phyloP scores from a whole-genome alignment of 768 basidiomycete genomes.

The Tylopilus felleus region DNA sequence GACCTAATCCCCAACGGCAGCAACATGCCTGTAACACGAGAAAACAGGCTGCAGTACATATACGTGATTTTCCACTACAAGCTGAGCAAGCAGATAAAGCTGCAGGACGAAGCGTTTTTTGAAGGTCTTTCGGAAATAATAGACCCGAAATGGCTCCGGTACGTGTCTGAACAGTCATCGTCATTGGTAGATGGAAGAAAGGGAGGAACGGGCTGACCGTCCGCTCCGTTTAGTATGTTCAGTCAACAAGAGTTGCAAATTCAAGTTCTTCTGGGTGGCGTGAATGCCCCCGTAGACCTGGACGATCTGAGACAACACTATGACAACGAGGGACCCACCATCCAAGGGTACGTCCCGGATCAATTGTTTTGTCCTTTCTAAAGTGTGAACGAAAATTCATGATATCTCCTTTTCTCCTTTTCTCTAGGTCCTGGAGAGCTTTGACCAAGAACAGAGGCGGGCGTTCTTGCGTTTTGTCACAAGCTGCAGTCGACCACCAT shows the following conservation, averaged over 20 bases:
- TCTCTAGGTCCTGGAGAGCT: conserved; percentile 65
- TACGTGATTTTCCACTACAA: conserved; percentile 85
- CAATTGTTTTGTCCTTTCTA: neutral
- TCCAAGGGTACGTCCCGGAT: conserved; percentile 48
- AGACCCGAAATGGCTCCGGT: conserved; percentile 85
- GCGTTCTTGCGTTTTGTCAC: conserved; percentile 88
- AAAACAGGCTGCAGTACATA: conserved; percentile 89
- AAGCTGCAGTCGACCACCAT: conserved; percentile 83
- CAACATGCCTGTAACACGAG: conserved; percentile 79
- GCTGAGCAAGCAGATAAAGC: conserved; percentile 83
- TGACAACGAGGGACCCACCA: conserved; percentile 65
- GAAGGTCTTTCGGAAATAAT: conserved; percentile 91
- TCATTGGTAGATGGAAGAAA: neutral
- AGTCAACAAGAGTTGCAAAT: conserved; percentile 95
- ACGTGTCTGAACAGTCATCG: conserved; percentile 10
- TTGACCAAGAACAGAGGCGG: conserved; percentile 77
- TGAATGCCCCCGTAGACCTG: conserved; percentile 79
- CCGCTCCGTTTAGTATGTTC: conserved; percentile 68
- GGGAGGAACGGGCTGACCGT: conserved; percentile 13
- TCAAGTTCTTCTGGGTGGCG: conserved; percentile 84
- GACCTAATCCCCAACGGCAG: conserved; percentile 82
- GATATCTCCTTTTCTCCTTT: neutral
- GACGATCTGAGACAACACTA: conserved; percentile 76
- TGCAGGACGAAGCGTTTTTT: conserved; percentile 84
- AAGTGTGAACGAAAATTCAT: no score